Percentiles rank a stretch among this genome's conserved stretches.
Conservation (phyloP, 345 rosid genomes). For the Arabidopsis suecica region DNA sequence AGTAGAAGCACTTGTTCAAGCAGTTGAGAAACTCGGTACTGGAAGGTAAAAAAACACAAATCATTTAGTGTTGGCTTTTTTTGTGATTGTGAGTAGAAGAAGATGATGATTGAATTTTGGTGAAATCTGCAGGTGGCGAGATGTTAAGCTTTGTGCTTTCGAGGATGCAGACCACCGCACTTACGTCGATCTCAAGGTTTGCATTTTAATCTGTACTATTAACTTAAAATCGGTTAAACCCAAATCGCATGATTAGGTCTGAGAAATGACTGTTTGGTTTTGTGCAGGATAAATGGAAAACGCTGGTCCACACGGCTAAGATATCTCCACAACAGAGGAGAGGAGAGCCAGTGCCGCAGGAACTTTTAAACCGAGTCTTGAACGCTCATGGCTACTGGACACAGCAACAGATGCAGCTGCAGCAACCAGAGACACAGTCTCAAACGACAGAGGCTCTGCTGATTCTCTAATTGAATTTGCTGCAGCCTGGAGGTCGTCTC, state of each 20-base stretch:
- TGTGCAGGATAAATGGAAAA: conserved; percentile 94
- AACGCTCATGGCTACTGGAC: conserved; percentile 87
- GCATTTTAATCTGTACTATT: not conserved
- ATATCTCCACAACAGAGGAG: conserved; percentile 96
- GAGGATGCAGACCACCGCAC: conserved; percentile 91
- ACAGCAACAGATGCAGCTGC: conserved; percentile 73
- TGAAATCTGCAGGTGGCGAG: conserved; percentile 79
- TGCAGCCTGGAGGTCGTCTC: conserved; percentile 12
- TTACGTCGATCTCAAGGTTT: conserved; percentile 93
- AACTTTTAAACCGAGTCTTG: conserved; percentile 81
- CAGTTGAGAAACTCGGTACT: conserved; percentile 96
- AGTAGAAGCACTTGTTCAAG: conserved; percentile 95
- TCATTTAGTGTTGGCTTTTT: not conserved
- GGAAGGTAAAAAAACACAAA: conserved; percentile 60
- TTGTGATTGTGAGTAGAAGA: conserved; percentile 10
- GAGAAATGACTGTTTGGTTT: not conserved
- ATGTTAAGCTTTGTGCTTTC: conserved; percentile 82
- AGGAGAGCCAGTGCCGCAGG: conserved; percentile 97
- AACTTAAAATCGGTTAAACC: not conserved
- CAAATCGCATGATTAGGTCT: not conserved
- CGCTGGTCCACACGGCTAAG: conserved; percentile 93
- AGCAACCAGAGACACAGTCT: conserved; percentile 33
- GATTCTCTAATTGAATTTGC: conserved; percentile 42
- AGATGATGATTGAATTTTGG: conserved; percentile 1
- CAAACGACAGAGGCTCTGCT: conserved; percentile 47